A percentile compares a stretch with the other conserved stretches of the same genome.
These are phyloP conservation scores for Fusarium clavum DNA, from an alignment of 2,329 filamentous ascomycete species.

Conservation along the genomic window DNA sequence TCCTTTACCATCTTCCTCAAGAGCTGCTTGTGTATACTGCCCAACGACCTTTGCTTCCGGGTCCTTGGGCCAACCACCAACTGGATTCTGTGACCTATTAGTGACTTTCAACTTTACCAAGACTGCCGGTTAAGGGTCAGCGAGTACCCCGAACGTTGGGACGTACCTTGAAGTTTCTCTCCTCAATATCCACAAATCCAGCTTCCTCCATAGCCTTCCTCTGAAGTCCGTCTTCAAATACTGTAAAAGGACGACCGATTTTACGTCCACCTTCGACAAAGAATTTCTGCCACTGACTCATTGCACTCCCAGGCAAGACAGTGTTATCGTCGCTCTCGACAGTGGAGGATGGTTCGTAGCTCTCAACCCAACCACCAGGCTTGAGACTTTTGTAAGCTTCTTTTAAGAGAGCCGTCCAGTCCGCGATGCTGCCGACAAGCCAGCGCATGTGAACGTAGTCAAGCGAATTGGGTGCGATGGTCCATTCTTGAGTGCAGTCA, in stretches of 20 bases:
- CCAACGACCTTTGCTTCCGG: neutral
- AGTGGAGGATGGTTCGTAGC: constrained; percentile 4
- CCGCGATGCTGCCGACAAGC: neutral
- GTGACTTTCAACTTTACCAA: neutral
- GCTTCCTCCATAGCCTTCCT: constrained; percentile 4
- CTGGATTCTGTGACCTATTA: constrained; percentile 1
- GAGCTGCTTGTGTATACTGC: neutral
- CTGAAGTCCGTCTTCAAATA: neutral
- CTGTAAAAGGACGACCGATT: neutral
- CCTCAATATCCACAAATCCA: neutral
- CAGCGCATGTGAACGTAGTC: constrained; percentile 20
- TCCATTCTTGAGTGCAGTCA: constrained; percentile 11
- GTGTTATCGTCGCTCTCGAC: constrained; percentile 2
- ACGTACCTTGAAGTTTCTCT: neutral
- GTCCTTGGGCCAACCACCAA: constrained; percentile 13
- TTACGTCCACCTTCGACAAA: constrained; percentile 12
- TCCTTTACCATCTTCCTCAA: neutral
- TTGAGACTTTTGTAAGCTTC: neutral
- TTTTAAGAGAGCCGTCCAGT: neutral
- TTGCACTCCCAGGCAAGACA: neutral
- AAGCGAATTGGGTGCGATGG: no score
- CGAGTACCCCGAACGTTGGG: no score
- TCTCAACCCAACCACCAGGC: constrained; percentile 9
- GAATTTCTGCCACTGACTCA: constrained; percentile 13
- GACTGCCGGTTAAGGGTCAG: neutral